These are phyloP conservation scores for Aspergillus hancockii DNA, from an alignment of 495 filamentous ascomycete genomes.

Conservation along the genomic window DNA sequence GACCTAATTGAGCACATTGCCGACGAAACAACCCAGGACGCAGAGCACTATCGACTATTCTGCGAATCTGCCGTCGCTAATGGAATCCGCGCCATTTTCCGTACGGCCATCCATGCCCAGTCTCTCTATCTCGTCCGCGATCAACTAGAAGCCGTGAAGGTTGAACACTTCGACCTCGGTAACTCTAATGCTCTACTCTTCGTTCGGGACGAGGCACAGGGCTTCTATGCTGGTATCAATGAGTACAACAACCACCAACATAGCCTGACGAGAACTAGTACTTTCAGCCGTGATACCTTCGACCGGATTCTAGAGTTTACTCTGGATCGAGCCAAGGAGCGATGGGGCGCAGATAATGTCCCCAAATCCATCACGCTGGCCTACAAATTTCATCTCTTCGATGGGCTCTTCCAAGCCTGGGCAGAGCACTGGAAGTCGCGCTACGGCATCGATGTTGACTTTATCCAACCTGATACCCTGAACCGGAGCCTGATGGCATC, in stretches of 20 bases:
- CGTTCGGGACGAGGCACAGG: constrained; percentile 10
- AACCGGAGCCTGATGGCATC: constrained; percentile 7
- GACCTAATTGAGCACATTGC: constrained; percentile 7
- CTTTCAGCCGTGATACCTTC: constrained; percentile 1
- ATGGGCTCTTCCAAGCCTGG: constrained; percentile 10
- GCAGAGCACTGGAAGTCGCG: constrained; percentile 1
- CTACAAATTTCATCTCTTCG: constrained; percentile 10
- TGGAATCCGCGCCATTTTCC: constrained; percentile 1
- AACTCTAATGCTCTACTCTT: constrained; percentile 7
- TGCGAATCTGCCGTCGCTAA: background rate
- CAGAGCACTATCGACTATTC: constrained; percentile 4
- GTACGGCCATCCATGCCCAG: constrained; percentile 9
- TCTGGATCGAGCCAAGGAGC: background rate
- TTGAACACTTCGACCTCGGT: constrained; percentile 5
- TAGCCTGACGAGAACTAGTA: background rate
- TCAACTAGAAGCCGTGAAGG: constrained; percentile 4
- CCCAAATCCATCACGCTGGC: background rate
- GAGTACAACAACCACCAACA: background rate
- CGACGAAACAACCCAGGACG: constrained; percentile 7
- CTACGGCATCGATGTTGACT: constrained; percentile 4
- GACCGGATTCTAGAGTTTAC: constrained; percentile 3
- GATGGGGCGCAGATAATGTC: constrained; percentile 4
- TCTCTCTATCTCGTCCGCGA: constrained; percentile 8
- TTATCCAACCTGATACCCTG: constrained; percentile 6
- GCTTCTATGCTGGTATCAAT: constrained; percentile 6